Percentiles rank a stretch among this genome's conserved stretches.
These are phyloP conservation scores for Sechiopsis laciniata DNA, from an alignment of 306 rosid genomes.

Conservation along the genomic window DNA sequence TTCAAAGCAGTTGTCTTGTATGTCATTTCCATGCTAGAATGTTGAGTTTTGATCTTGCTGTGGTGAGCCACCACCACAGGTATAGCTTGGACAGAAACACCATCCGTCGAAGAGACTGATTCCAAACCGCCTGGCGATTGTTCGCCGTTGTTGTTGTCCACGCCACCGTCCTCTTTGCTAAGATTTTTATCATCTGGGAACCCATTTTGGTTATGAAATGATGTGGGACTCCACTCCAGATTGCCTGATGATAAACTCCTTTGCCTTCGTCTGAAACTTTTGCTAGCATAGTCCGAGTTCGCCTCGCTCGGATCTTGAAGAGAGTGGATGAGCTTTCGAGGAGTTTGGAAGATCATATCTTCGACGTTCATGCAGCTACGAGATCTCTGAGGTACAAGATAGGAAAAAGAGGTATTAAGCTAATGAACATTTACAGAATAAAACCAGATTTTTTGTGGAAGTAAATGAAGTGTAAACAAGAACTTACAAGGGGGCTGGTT, in stretches of 20 bases:
- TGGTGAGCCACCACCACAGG: conserved; percentile 21
- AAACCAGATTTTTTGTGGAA: background rate
- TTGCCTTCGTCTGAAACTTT: conserved; percentile 27
- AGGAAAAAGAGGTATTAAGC: conserved; percentile 6
- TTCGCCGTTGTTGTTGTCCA: conserved; percentile 22
- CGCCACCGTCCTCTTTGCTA: conserved; percentile 33
- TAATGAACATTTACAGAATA: background rate
- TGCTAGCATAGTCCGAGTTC: conserved; percentile 40
- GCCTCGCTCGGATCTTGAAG: conserved; percentile 51
- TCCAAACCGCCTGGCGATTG: conserved; percentile 46
- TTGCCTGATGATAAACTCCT: conserved; percentile 51
- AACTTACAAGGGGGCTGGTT: conserved; percentile 66
- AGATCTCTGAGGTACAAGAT: conserved; percentile 48
- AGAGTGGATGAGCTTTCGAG: conserved; percentile 68
- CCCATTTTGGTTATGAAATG: conserved; percentile 34
- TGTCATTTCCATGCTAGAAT: conserved; percentile 22
- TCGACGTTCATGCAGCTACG: conserved; percentile 36
- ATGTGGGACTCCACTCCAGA: conserved; percentile 46
- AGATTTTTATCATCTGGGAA: conserved; percentile 23
- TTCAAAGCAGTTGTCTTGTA: conserved; percentile 33
- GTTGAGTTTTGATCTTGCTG: conserved; percentile 20
- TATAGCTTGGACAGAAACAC: conserved; percentile 22
- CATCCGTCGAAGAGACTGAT: conserved; percentile 69
- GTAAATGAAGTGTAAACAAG: background rate
- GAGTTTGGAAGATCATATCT: conserved; percentile 49